These are phyloP conservation scores for Phaeosphaeriaceae sp. DNA, from an alignment of 2,329 filamentous ascomycete species.

Conservation along the genomic window DNA sequence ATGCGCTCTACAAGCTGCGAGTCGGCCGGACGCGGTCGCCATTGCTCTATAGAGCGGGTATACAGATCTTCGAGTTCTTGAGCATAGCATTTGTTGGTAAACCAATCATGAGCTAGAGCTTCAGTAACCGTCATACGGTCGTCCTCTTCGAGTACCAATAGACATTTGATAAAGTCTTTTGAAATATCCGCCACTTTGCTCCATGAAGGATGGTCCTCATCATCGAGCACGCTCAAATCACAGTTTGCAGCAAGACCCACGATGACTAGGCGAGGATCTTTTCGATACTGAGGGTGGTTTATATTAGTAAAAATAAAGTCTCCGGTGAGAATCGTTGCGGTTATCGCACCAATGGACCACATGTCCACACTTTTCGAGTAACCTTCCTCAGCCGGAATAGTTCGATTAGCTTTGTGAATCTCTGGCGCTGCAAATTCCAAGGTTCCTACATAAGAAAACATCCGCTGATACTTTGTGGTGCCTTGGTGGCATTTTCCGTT, in stretches of 20 bases:
- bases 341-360: slow-evolving; percentile 66
- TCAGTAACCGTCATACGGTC: slow-evolving; percentile 60
- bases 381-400: slow-evolving; percentile 42
- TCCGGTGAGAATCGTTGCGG: slow-evolving; percentile 59
- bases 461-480: slow-evolving; percentile 44
- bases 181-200: slow-evolving; percentile 50
- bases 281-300: slow-evolving; percentile 33
- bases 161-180: slow-evolving; percentile 60
- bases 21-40: slow-evolving; percentile 53
- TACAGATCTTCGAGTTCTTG: slow-evolving; percentile 59
- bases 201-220: slow-evolving; percentile 50
- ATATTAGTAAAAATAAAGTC: slow-evolving; percentile 54
- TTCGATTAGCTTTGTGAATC: slow-evolving; percentile 42
- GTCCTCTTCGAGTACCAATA: slow-evolving; percentile 59
- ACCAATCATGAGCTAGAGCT: slow-evolving; percentile 63
- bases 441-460: slow-evolving; percentile 63
- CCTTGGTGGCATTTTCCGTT: slow-evolving; percentile 1
- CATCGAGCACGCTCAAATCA: slow-evolving; percentile 55
- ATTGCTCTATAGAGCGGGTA: slow-evolving; percentile 55
- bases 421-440: slow-evolving; percentile 63
- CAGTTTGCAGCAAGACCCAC: slow-evolving; percentile 45
- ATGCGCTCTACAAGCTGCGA: slow-evolving; percentile 39
- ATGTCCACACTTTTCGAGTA: slow-evolving; percentile 67
- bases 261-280: slow-evolving; percentile 36
- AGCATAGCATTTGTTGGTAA: slow-evolving; percentile 58